Base-by-base conservation (phyloP, 768 basidiomycete genomes). In the Coprinopsis cinerea region DNA sequence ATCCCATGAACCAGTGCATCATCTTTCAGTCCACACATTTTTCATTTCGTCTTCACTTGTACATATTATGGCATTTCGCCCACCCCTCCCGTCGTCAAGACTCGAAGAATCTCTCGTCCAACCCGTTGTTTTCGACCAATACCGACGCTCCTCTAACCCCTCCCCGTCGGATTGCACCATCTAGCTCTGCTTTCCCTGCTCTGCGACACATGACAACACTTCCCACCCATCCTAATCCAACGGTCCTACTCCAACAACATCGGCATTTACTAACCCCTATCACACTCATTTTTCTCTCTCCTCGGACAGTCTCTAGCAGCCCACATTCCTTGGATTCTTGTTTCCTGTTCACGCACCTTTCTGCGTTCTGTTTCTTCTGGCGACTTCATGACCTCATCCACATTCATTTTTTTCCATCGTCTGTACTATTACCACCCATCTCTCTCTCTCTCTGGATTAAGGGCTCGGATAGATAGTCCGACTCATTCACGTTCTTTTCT, bases 221-320 rank as follows among this genome's bases (percentile, higher is more conserved):
- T 6, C 6, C 36, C 9, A 22, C 22, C 41, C 24, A 24, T 43
- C 23, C 41, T 25, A 39, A 13, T 11, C 24, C 23, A n/a, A 18
- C 41, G 17, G 10, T 43, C 23, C 24, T 43, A 26, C 13, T 18
- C 18, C 24, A 43, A 4, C 9, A 5, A 24, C 23, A 10, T 25
- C 9, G 9, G 11, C 13, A 18, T 4, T 18, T 45, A 11, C 10
- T 23, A 14, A 9, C 4, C 13, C n/a, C 34, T 39, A 28, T 47
- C 43, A 55, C 49, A 43, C 25, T 51, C 28, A 39, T 35, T 55
- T 17, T 49, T 28, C 24, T 45, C 39, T 48, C 44, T 43, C 30
- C 32, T 39, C 18, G 28, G 44, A 45, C 28, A 43, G 41, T 10
- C 41, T 43, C 6, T 10, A 18, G 9, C 17, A 9, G 6, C 18